Evolutionary conservation across 2,329 filamentous ascomycete genomes (phyloP), one percentile per base, ranked within the genome.

Genomic region (Xylariaceae sp.): DNA sequence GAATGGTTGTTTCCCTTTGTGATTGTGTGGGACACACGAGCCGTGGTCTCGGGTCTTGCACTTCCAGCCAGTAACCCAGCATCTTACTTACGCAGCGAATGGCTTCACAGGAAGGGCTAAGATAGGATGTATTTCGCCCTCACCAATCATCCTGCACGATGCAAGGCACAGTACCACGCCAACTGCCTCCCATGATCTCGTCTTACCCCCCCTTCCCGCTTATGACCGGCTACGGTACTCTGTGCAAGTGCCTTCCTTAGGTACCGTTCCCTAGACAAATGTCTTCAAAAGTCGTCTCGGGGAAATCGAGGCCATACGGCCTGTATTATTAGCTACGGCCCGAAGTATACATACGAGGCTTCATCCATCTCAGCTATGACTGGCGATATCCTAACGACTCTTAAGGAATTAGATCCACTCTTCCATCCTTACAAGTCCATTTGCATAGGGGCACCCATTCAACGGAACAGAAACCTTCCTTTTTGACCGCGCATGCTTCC

Each of bases 101-200:
- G 50, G 56, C 39, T 45, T 56, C 21, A 39, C 16, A 24, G 26
- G 19, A 36, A 47, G 53, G 46, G 47, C 43, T 37, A 53, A 36
- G 55, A 46, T 46, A 48, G 40, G 14, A 49, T 34, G 37, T 34
- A 26, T 44, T 52, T 31, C 41, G 26, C 53, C 39, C 36, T 60
- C 60, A 47, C 60, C 60, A 62, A 62, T 62, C 60, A 62, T 54
- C 26, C 56, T 50, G 56, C 60, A 54, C 48, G 49, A 60, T 62
- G 60, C 60, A 62, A 62, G 60, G 60, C 60, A 62, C 60, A 53
- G 60, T 56, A 48, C 47, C 43, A 62, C 56, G 23, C 59, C 48
- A 53, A 46, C 29, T n/a, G n/a, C 56, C 28, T 49, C 53, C n/a
- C 50, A 53, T 60, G 48, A 51, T 60, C 56, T 48, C 40, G 56